Base-by-base conservation (phyloP, 1,284 basidiomycete genomes). In the Ustilago tritici region DNA sequence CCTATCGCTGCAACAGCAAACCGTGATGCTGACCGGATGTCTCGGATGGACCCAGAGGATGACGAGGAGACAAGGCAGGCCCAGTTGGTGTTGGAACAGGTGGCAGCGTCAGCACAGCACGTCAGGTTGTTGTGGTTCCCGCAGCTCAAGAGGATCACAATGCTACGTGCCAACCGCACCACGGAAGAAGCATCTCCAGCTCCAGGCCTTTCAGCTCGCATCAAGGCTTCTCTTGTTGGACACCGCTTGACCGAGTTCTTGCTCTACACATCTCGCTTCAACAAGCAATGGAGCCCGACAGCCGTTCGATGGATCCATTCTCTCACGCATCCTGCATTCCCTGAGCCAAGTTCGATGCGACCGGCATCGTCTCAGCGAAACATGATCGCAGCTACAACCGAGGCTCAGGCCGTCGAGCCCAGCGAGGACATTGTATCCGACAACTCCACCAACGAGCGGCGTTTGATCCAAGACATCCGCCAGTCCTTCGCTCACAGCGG, bases 61-160 rank as follows among this genome's bases (percentile, higher is more conserved):
- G 81, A 83, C 47, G 67, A 78, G 31, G 82, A 68, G 56, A 84
- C 81, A 84, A 67, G 85, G 85, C 75, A 73, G 75, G 81, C 82
- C 88, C 95, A 80, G 91, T 90, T 41, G 84, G 86, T 57, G 89
- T 90, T 55, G 55, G 82, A 84, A 34, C 55, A 57, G 11, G 71
- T 85, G 1, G 80, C 80, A 7, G 57, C 64, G n/a, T 79, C 76
- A 19, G 91, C 93, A 0, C 91, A 98, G 87, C 95, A 98, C 86
- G 93, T 94, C 31, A 89, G 94, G n/a, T 89, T 95, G 35, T 95
- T 94, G 93, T 99, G 95, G 95, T 97, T 92, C 87, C 94, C 95
- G 2, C 92, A 93, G 66, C 90, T 91, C 19, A 91, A 92, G 70
- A 88, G 88, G 41, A 89, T 95, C 65, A 91, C 94, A 47, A 90